These are phyloP conservation scores for Aureobasidium sp. DNA, from an alignment of 2,329 filamentous ascomycete genomes.

Conservation along the genomic window DNA sequence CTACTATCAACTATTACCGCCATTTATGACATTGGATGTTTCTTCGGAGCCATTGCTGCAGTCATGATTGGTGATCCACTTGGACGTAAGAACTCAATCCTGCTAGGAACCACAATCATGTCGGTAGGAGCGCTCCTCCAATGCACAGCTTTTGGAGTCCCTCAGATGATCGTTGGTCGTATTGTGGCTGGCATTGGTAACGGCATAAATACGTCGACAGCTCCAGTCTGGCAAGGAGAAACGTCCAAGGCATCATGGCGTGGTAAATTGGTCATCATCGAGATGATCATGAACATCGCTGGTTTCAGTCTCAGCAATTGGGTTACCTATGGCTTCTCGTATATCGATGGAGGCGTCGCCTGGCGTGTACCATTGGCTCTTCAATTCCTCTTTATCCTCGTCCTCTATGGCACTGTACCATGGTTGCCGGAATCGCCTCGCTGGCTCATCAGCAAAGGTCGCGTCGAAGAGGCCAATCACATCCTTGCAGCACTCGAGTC, in stretches of 20 bases:
- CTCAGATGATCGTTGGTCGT: constrained; percentile 44
- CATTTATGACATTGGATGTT: constrained; percentile 53
- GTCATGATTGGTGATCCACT: constrained; percentile 43
- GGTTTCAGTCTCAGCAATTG: constrained; percentile 41
- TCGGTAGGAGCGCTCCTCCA: constrained; percentile 42
- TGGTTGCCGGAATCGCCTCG: constrained; percentile 41
- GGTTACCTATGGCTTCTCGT: constrained; percentile 36
- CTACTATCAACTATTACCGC: constrained; percentile 41
- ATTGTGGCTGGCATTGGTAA: constrained; percentile 43
- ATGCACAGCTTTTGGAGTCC: constrained; percentile 36
- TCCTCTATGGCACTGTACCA: constrained; percentile 37
- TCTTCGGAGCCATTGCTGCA: constrained; percentile 48
- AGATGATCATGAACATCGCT: constrained; percentile 42
- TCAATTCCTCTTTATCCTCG: constrained; percentile 43
- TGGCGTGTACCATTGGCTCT: constrained; percentile 42
- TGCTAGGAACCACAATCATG: constrained; percentile 43
- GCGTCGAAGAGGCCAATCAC: constrained; percentile 38
- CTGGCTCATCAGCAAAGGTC: constrained; percentile 40
- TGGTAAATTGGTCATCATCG: constrained; percentile 27
- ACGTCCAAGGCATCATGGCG: constrained; percentile 38
- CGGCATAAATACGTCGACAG: constrained; percentile 41
- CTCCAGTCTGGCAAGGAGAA: constrained; percentile 45
- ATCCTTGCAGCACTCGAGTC: constrained; percentile 43
- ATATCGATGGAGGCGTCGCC: constrained; percentile 32
- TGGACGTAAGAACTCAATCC: constrained; percentile 41